Conservation (phyloP, 208 protist genomes). For the Crithidia bombi region DNA sequence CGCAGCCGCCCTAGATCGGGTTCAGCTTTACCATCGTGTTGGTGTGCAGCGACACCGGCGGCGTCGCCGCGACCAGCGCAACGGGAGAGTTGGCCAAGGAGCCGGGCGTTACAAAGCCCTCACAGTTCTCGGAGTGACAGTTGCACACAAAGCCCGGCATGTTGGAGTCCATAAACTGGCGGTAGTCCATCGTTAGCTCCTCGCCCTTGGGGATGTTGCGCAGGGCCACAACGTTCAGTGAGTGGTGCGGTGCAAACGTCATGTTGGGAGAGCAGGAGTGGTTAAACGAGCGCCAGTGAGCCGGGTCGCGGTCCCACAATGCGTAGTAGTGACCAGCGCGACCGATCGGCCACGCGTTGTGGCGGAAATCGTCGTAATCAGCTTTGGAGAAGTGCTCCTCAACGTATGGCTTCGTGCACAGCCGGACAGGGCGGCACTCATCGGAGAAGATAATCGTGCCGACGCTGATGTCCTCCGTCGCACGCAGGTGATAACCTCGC, state of each 20-base stretch:
- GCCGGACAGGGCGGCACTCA: constrained; percentile 62
- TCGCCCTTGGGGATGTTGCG: constrained; percentile 77
- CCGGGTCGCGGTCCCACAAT: constrained; percentile 75
- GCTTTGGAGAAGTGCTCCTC: constrained; percentile 41
- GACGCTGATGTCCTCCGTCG: constrained; percentile 52
- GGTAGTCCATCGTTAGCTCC: constrained; percentile 92
- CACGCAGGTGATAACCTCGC: constrained; percentile 75
- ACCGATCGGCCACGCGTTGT: constrained; percentile 80
- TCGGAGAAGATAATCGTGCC: constrained; percentile 71
- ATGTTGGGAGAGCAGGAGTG: constrained; percentile 89
- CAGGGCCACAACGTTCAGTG: constrained; percentile 73
- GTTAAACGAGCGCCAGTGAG: constrained; percentile 75
- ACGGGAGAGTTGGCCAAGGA: constrained; percentile 36
- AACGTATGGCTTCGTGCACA: constrained; percentile 85
- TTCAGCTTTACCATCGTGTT: constrained; percentile 21
- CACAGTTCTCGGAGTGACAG: constrained; percentile 60
- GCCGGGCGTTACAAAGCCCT: constrained; percentile 48
- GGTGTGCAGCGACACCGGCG: constrained; percentile 12
- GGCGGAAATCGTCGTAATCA: constrained; percentile 67
- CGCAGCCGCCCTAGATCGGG: constrained; percentile 4
- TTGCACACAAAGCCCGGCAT: constrained; percentile 79
- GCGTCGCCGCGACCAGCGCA: constrained; percentile 2
- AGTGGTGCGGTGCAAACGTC: constrained; percentile 58
- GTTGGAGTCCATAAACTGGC: constrained; percentile 79
- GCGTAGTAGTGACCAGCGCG: constrained; percentile 81